Evolutionary conservation across 345 rosid genomes (phyloP).

Genomic region (Lenwebbia sp.): DNA sequence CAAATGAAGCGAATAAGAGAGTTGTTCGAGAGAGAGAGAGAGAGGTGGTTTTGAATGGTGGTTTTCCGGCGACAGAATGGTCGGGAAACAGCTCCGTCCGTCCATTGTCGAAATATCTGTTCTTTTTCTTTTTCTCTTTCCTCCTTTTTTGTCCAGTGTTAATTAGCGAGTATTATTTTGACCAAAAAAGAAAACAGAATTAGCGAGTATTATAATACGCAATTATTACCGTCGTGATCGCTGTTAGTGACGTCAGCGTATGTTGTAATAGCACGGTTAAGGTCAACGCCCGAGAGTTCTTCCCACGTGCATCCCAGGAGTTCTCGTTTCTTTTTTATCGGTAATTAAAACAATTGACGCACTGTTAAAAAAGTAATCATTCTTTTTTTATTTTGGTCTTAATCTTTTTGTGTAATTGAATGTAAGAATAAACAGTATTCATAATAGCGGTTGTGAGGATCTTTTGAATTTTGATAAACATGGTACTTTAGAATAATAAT

Average conservation of each 20-base stretch:
- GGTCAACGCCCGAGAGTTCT: neutral
- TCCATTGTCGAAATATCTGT: neutral
- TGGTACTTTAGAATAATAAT: neutral
- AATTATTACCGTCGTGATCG: neutral
- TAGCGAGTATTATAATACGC: neutral
- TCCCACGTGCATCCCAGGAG: neutral
- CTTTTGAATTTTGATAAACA: neutral
- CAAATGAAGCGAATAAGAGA: neutral
- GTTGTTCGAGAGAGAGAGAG: neutral
- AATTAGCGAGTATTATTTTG: neutral
- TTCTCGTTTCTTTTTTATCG: neutral
- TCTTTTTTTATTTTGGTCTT: neutral
- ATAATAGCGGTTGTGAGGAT: rapidly evolving
- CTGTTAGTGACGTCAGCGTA: neutral
- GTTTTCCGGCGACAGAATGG: neutral
- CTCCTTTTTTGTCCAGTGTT: neutral
- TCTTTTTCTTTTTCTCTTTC: neutral
- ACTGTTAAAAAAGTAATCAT: neutral
- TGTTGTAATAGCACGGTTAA: neutral
- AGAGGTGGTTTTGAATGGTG: neutral
- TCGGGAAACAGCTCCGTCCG: neutral
- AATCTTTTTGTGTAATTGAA: too few species aligned
- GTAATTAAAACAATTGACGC: neutral
- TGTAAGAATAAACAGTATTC: neutral
- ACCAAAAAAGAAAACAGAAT: too few species aligned